These are phyloP conservation scores for Fusarium luffae DNA, from an alignment of 2,329 filamentous ascomycete species.

Conservation along the genomic window DNA sequence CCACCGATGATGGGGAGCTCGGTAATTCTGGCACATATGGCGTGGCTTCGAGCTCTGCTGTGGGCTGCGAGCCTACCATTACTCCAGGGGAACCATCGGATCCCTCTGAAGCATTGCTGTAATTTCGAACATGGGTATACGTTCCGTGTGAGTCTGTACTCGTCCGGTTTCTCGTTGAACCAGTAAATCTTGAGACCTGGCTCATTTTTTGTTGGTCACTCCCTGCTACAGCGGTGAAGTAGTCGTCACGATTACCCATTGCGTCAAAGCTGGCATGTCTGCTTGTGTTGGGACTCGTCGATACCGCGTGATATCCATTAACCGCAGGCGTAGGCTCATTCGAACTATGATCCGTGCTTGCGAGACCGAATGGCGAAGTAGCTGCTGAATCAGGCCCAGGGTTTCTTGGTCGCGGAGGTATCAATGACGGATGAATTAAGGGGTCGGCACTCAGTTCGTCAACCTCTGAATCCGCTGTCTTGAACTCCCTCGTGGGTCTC, in stretches of 20 bases:
- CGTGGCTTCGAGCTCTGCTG: constrained; percentile 53
- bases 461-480: constrained; percentile 56
- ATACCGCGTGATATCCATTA: constrained; percentile 41
- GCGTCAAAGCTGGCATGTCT: constrained; percentile 48
- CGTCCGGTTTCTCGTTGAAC: constrained; percentile 42
- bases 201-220: constrained; percentile 29
- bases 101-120: constrained; percentile 59
- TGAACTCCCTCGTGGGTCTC: constrained; percentile 52
- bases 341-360: constrained; percentile 46
- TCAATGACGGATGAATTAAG: constrained; percentile 54
- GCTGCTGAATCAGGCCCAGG: constrained; percentile 37
- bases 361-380: constrained; percentile 34
- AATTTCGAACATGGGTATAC: constrained; percentile 54
- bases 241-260: constrained; percentile 40
- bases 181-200: constrained; percentile 36
- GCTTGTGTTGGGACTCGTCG: constrained; percentile 41
- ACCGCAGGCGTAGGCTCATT: constrained; percentile 43
- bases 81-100: constrained; percentile 50
- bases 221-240: constrained; percentile 43
- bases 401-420: constrained; percentile 45
- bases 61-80: constrained; percentile 11
- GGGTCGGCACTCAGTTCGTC: constrained; percentile 58
- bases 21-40: constrained; percentile 54
- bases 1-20: constrained; percentile 42
- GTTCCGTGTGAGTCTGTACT: constrained; percentile 55